Evolutionary conservation across 805 yeast genomes (phyloP).

Genomic region (Kodamaea neixiangensis): DNA sequence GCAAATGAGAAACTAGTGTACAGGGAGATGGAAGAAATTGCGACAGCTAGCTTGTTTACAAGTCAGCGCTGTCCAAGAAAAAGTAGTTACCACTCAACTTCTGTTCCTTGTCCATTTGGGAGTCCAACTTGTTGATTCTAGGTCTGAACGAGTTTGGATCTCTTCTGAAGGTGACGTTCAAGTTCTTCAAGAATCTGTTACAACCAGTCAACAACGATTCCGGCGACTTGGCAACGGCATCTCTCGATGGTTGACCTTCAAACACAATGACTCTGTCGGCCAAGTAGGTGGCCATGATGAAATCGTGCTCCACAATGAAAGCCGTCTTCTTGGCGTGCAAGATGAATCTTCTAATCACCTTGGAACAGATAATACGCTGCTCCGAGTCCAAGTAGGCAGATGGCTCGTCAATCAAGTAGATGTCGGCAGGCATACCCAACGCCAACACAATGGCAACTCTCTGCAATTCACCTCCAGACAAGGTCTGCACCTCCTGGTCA

Average conservation of each 20-base stretch:
- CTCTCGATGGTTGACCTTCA: conserved; percentile 89
- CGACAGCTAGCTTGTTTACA: conserved; percentile 23
- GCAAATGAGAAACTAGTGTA: conserved; percentile 19
- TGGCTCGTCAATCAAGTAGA: conserved; percentile 97
- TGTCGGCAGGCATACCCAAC: conserved; percentile 92
- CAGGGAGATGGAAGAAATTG: conserved; percentile 11
- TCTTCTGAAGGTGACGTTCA: conserved; percentile 98
- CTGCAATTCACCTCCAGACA: conserved; percentile 99
- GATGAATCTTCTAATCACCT: conserved; percentile 95
- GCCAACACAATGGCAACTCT: conserved; percentile 97
- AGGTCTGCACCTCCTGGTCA: conserved; percentile 95
- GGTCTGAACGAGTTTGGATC: conserved; percentile 99
- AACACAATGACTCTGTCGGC: conserved; percentile 99
- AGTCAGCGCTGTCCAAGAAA: conserved; percentile 74
- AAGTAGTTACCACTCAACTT: conserved; percentile 90
- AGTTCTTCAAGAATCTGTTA: conserved; percentile 93
- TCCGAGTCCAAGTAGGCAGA: conserved; percentile 98
- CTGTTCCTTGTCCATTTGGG: conserved; percentile 99
- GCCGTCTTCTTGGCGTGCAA: conserved; percentile 97
- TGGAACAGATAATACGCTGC: conserved; percentile 98
- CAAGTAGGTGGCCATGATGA: conserved; percentile 98
- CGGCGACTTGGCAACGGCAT: conserved; percentile 84
- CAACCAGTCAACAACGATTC: conserved; percentile 96
- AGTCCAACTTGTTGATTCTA: conserved; percentile 94
- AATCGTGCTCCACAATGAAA: conserved; percentile 99